Evolutionary conservation across 1,284 basidiomycete species (phyloP).

Genomic region (Papiliotrema flavescens): DNA sequence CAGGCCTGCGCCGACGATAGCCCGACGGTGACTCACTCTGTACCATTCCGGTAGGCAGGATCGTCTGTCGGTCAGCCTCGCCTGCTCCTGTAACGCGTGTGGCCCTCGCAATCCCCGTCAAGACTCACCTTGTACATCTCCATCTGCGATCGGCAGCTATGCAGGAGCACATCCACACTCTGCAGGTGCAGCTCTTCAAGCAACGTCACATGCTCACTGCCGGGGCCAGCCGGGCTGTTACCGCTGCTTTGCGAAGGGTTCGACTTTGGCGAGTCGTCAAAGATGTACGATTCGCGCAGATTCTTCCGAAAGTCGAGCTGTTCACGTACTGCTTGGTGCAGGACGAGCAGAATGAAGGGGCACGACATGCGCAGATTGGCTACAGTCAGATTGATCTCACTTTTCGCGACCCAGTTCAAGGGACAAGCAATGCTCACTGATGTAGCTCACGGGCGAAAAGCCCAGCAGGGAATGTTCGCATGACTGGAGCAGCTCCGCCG

Average conservation of each 20-base stretch:
- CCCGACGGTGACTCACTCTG: conserved; percentile 18
- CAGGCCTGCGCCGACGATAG: not conserved
- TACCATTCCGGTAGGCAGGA: conserved; percentile 28
- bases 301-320: conserved; percentile 26
- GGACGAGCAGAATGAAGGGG: conserved; percentile 26
- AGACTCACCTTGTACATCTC: conserved; percentile 24
- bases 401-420: no score
- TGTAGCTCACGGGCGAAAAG: conserved; percentile 33
- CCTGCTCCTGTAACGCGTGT: no score
- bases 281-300: conserved; percentile 18
- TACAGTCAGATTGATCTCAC: no score
- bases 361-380: conserved; percentile 24
- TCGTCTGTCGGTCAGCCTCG: conserved; percentile 6
- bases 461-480: conserved; percentile 20
- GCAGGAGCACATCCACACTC: conserved; percentile 28
- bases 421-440: conserved; percentile 3
- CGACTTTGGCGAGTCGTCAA: not conserved
- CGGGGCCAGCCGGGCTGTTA: conserved; percentile 1
- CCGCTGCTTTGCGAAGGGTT: not conserved
- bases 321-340: conserved; percentile 27
- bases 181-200: conserved; percentile 25
- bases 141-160: conserved; percentile 18
- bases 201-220: conserved; percentile 10
- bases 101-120: no score
- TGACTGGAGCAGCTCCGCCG: conserved; percentile 7